Conservation (phyloP, 345 rosid species). For the Cochlearia excelsa region DNA sequence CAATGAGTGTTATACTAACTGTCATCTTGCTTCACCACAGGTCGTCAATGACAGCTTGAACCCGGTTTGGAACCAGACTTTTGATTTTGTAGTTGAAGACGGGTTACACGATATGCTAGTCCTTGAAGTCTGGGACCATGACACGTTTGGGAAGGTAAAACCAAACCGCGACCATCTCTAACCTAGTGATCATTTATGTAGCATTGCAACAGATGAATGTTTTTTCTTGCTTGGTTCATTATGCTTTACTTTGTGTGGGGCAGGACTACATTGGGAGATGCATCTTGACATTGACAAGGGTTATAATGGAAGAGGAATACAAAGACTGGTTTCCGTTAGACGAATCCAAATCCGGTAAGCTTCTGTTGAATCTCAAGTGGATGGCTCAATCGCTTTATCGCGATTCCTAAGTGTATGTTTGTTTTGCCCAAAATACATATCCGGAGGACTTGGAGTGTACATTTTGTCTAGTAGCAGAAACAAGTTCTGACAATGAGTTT, state of each 20-base stretch:
- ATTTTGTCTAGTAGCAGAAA: slow-evolving; percentile 26
- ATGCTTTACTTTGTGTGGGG: not conserved
- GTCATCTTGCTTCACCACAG: slow-evolving; percentile 37
- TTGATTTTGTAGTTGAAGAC: slow-evolving; percentile 96
- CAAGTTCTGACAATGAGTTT: no score
- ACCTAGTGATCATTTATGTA: no score
- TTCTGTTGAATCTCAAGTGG: slow-evolving; percentile 81
- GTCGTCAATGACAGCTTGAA: slow-evolving; percentile 85
- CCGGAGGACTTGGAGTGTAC: slow-evolving; percentile 27
- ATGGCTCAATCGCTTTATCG: slow-evolving; percentile 82
- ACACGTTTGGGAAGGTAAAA: slow-evolving; percentile 95
- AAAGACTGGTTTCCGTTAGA: slow-evolving; percentile 59
- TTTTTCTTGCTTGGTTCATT: not conserved
- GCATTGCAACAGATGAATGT: not conserved
- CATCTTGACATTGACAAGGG: slow-evolving; percentile 88
- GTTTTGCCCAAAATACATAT: not conserved
- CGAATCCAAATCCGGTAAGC: slow-evolving; percentile 65
- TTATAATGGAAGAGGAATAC: slow-evolving; percentile 84
- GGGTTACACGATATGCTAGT: slow-evolving; percentile 97
- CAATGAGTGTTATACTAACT: not conserved
- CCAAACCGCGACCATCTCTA: not conserved
- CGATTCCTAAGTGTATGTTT: slow-evolving; percentile 43
- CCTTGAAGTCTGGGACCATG: slow-evolving; percentile 91
- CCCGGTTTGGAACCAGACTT: slow-evolving; percentile 98
- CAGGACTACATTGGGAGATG: slow-evolving; percentile 96